phyloP scores from a whole-genome alignment of 2,329 filamentous ascomycete genomes.

The Diplodia sapinea region DNA sequence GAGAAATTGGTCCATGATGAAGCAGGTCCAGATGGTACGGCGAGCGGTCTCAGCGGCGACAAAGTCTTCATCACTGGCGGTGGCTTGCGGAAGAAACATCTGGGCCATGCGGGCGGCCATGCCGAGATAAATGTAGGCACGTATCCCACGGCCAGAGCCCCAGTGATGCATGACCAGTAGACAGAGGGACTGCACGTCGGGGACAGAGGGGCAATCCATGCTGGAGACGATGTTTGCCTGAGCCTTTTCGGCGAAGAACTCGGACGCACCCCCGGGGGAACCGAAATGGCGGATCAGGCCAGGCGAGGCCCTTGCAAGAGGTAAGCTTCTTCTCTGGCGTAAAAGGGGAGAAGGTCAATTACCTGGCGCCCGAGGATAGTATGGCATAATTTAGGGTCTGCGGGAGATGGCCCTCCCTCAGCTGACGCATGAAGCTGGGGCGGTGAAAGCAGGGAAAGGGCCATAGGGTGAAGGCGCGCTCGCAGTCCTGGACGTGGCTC shows the following conservation, averaged over 20 bases:
- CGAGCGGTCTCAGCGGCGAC: slow-evolving; percentile 21
- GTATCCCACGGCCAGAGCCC: slow-evolving; percentile 23
- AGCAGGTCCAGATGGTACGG: slow-evolving; percentile 25
- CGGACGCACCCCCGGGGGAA: slow-evolving; percentile 19
- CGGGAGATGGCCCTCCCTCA: slow-evolving; percentile 22
- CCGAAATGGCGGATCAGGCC: slow-evolving; percentile 26
- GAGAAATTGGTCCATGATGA: slow-evolving; percentile 29
- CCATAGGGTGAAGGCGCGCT: slow-evolving; percentile 23
- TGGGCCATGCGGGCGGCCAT: slow-evolving; percentile 26
- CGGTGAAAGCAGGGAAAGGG: slow-evolving; percentile 29
- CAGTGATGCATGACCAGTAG: slow-evolving; percentile 24
- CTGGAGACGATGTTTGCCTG: slow-evolving; percentile 22
- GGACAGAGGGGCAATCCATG: slow-evolving; percentile 25
- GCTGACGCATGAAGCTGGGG: slow-evolving; percentile 24
- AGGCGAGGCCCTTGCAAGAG: slow-evolving; percentile 19
- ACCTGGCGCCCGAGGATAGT: slow-evolving; percentile 19
- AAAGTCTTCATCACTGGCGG: slow-evolving; percentile 20
- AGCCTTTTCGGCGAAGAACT: slow-evolving; percentile 23
- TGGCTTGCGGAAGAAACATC: slow-evolving; percentile 27
- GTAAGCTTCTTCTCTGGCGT: background rate
- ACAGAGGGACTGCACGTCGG: slow-evolving; percentile 26
- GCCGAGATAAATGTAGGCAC: slow-evolving; percentile 23
- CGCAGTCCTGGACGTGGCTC: slow-evolving; percentile 26
- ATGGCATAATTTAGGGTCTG: slow-evolving; percentile 27
- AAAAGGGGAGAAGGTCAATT: background rate